Percentiles rank a stretch among this genome's conserved stretches.
Conservation (phyloP, 1,284 basidiomycete genomes). For the Boletellus deceptivus region DNA sequence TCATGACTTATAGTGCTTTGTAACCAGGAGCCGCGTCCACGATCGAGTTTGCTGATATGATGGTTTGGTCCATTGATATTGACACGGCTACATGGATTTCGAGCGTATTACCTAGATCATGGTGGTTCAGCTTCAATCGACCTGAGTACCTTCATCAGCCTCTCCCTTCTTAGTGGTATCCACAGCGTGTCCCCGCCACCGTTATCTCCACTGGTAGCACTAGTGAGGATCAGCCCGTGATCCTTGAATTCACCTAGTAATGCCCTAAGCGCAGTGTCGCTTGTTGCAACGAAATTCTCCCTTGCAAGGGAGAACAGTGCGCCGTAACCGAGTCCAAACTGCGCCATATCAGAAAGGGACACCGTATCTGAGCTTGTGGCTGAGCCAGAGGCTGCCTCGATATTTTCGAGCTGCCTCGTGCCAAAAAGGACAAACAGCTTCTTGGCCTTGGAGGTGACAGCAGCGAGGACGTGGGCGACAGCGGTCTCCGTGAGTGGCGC, state of each 20-base stretch:
- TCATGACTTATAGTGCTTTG: not conserved
- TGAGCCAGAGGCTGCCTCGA: slow-evolving; percentile 35
- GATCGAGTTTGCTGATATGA: not conserved
- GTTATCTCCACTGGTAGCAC: slow-evolving; percentile 32
- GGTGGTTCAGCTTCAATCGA: slow-evolving; percentile 24
- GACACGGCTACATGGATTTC: slow-evolving; percentile 4
- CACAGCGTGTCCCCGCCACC: slow-evolving; percentile 64
- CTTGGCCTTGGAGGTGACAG: slow-evolving; percentile 84
- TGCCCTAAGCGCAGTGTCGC: slow-evolving; percentile 78
- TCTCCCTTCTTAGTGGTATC: slow-evolving; percentile 79
- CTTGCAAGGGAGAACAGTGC: slow-evolving; percentile 62
- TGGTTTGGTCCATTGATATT: not conserved
- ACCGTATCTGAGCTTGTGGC: slow-evolving; percentile 24
- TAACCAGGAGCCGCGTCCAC: not conserved
- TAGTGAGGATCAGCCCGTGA: slow-evolving; percentile 70
- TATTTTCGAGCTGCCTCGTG: slow-evolving; percentile 55
- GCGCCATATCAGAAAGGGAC: slow-evolving; percentile 21
- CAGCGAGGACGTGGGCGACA: slow-evolving; percentile 78
- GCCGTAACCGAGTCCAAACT: slow-evolving; percentile 62
- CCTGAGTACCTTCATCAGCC: slow-evolving; percentile 45
- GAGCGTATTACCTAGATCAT: slow-evolving; percentile 11
- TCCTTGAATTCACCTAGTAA: slow-evolving; percentile 87
- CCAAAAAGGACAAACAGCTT: slow-evolving; percentile 73
- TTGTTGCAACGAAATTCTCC: slow-evolving; percentile 84
- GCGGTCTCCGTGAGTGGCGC: slow-evolving; percentile 73